Conservation (phyloP, 495 filamentous ascomycete species). For the Penicillium bovifimosum region DNA sequence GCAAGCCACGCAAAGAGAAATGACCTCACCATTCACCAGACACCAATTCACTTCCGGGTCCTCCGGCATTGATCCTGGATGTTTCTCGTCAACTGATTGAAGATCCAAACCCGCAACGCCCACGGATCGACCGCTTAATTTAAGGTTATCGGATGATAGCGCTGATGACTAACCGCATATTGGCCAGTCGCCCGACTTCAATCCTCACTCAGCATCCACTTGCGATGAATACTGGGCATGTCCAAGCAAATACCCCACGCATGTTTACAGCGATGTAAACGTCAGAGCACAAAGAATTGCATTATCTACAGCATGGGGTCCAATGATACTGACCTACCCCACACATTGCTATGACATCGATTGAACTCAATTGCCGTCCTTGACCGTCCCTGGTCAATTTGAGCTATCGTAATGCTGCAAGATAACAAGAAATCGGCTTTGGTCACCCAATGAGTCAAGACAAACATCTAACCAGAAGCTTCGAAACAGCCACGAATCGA, state of each 20-base stretch:
- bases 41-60: background rate
- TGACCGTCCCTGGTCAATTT: background rate
- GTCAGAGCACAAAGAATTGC: background rate
- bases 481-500: no score
- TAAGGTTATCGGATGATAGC: constrained; percentile 1
- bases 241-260: background rate
- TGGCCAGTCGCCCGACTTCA: background rate
- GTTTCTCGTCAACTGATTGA: background rate
- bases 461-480: background rate
- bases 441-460: no score
- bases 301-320: background rate
- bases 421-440: background rate
- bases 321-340: background rate
- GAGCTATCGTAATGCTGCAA: background rate
- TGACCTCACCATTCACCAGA: no score
- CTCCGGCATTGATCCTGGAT: background rate
- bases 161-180: background rate
- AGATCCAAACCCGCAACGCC: background rate
- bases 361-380: background rate
- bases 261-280: background rate
- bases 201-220: background rate
- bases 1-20: background rate
- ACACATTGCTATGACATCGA: constrained; percentile 2
- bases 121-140: background rate
- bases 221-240: background rate